Evolutionary conservation across 2,329 filamentous ascomycete species (phyloP), one percentile per base, ranked within the genome.

Genomic region (Colletotrichum incanum): DNA sequence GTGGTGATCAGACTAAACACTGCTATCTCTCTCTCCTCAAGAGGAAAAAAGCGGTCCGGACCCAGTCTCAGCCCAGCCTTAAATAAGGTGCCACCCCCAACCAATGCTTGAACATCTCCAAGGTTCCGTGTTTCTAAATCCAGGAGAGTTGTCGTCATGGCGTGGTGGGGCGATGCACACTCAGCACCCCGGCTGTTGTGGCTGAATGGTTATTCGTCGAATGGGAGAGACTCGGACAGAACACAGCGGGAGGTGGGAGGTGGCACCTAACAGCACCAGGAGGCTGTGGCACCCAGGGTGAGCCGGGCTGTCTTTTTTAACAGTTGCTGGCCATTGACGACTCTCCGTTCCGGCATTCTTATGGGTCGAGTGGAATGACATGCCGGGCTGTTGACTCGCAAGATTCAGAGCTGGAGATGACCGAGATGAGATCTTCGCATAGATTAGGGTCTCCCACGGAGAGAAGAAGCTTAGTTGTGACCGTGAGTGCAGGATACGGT

Each of bases 111-210:
- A 54, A 63, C 43, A 16, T 52, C 65, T 45, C 68, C 58, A 62
- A 62, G 68, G 54, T 64, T 50, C 50, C 56, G 60, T 72, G 69
- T 64, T 67, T 62, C 67, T 67, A 66, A 71, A 60, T 49, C 39
- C 55, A 72, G 69, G 28, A 64, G 31, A 47, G 45, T 60, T 72
- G 70, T 72, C 70, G 70, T 72, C 70, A 72, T 72, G 70, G 37
- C 16, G 43, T 47, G 49, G 65, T 60, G 70, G 70, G 65, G 58
- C 64, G 26, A n/a, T 16, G 11, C 11, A 23, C 52, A 37, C 28
- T 6, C 26, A 28, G 34, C 49, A 47, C 20, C 31, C 37, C 45
- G 14, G 43, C 23, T 34, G 28, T 26, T 65, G 69, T 72, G 69
- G 69, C 69, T 63, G 50, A 49, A 49, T 23, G 34, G 26, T 11